A percentile compares a stretch with the other conserved stretches of the same genome.
Evolutionary conservation across 306 rosid genomes (phyloP).

Genomic region (Malus orientalis): DNA sequence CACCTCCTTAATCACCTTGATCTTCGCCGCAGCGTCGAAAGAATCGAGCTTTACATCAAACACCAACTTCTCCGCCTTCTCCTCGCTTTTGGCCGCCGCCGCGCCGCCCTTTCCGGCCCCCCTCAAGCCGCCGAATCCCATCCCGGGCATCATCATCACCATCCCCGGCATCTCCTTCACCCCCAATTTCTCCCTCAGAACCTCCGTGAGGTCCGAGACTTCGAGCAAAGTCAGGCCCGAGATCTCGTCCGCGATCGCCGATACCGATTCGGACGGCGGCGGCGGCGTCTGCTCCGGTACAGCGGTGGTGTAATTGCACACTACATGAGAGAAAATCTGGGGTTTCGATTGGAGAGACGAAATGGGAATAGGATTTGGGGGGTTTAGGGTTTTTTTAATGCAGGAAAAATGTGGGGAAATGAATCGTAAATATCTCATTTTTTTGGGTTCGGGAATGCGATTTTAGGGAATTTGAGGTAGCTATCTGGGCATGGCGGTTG

Average conservation of each 20-base stretch:
- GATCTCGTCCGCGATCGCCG: conserved; percentile 63
- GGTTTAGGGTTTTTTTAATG: conserved; percentile 26
- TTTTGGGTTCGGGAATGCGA: neutral
- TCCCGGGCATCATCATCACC: conserved; percentile 82
- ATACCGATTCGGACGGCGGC: conserved; percentile 30
- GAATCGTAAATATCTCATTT: conserved; percentile 56
- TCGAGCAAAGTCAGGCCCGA: conserved; percentile 58
- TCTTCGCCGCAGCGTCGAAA: conserved; percentile 72
- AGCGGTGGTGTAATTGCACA: conserved; percentile 29
- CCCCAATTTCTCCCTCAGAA: conserved; percentile 60
- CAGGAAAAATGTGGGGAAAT: conserved; percentile 29
- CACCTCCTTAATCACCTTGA: conserved; percentile 89
- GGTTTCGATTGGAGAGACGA: neutral
- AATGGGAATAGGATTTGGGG: conserved; percentile 19
- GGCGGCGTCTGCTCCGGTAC: conserved; percentile 33
- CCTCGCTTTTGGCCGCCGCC: conserved; percentile 33
- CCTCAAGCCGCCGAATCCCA: conserved; percentile 44
- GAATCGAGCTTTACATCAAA: conserved; percentile 82
- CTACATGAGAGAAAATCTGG: neutral
- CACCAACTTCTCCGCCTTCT: conserved; percentile 70
- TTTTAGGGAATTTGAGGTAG: neutral
- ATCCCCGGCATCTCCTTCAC: conserved; percentile 67
- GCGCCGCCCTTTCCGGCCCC: conserved; percentile 40
- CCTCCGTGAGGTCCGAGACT: conserved; percentile 68
- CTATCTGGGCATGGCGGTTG: conserved; percentile 3